phyloP scores from a whole-genome alignment of 2,329 filamentous ascomycete genomes.

The Alternaria novae-zelandiae region DNA sequence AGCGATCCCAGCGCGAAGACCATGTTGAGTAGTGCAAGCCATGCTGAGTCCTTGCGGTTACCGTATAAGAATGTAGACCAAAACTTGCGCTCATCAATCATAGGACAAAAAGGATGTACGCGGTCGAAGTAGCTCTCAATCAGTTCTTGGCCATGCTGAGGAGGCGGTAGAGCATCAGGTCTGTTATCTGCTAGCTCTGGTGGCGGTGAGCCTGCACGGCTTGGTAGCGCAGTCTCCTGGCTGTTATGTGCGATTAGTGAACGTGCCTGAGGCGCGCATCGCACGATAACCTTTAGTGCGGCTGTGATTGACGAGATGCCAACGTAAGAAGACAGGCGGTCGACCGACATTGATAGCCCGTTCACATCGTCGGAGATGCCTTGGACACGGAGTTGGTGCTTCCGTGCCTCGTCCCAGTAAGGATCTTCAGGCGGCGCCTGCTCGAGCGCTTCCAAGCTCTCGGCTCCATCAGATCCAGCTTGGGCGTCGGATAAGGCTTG shows the following conservation, averaged over 20 bases:
- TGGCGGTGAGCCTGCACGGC: conserved; percentile 45
- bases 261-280: conserved; percentile 59
- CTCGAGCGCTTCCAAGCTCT: conserved; percentile 67
- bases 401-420: conserved; percentile 69
- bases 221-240: conserved; percentile 46
- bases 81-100: conserved; percentile 75
- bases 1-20: conserved; percentile 79
- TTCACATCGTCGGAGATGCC: conserved; percentile 73
- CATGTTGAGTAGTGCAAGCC: conserved; percentile 76
- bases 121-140: conserved; percentile 79
- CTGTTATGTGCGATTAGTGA: conserved; percentile 55
- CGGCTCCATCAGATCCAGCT: conserved; percentile 55
- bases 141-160: conserved; percentile 70
- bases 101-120: conserved; percentile 73
- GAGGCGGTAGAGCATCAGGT: conserved; percentile 59
- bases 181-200: conserved; percentile 42
- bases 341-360: conserved; percentile 67
- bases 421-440: conserved; percentile 70
- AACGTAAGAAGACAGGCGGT: conserved; percentile 69
- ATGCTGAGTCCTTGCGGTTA: conserved; percentile 69
- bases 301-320: conserved; percentile 79
- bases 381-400: conserved; percentile 51
- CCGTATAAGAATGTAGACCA: conserved; percentile 69
- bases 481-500: conserved; percentile 47
- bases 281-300: conserved; percentile 72